Conservation (phyloP, 108 stramenopile genomes). For the Craspedostauros australis region DNA sequence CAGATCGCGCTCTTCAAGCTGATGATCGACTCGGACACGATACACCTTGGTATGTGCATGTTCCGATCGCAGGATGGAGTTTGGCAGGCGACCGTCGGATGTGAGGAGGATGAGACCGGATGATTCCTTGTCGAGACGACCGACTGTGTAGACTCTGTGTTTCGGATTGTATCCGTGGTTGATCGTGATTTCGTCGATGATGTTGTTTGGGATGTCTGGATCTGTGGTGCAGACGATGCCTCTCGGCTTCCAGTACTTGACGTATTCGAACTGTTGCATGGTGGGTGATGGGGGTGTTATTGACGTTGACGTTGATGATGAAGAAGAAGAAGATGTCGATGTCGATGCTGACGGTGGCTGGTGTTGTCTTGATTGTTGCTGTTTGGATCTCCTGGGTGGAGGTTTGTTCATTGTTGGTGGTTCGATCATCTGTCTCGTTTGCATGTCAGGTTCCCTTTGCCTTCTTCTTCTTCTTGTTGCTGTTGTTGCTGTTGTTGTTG, state of each 20-base stretch:
- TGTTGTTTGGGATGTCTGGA: constrained; percentile 37
- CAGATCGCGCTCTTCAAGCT: constrained; percentile 28
- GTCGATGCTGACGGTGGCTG: background rate
- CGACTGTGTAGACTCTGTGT: constrained; percentile 74
- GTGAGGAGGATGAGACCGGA: constrained; percentile 67
- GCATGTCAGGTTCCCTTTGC: constrained; percentile 8
- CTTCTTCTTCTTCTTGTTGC: background rate
- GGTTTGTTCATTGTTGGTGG: too few species aligned
- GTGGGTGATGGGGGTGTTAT: too few species aligned
- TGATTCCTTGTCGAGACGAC: constrained; percentile 72
- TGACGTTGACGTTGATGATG: background rate
- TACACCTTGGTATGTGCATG: constrained; percentile 58
- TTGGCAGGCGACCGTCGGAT: constrained; percentile 71
- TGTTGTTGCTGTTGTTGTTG: background rate
- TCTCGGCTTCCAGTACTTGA: constrained; percentile 77
- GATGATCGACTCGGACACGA: constrained; percentile 44
- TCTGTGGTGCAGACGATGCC: constrained; percentile 81
- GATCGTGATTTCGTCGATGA: constrained; percentile 39
- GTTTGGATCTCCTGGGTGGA: too few species aligned
- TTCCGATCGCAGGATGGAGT: constrained; percentile 45
- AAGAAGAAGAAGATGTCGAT: constrained; percentile 3
- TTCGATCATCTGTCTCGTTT: too few species aligned
- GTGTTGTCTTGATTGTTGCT: background rate
- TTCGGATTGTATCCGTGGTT: constrained; percentile 31
- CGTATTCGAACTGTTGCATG: constrained; percentile 55